phyloP scores from a whole-genome alignment of 2,329 filamentous ascomycete genomes.

The Mycocentrospora acerina region DNA sequence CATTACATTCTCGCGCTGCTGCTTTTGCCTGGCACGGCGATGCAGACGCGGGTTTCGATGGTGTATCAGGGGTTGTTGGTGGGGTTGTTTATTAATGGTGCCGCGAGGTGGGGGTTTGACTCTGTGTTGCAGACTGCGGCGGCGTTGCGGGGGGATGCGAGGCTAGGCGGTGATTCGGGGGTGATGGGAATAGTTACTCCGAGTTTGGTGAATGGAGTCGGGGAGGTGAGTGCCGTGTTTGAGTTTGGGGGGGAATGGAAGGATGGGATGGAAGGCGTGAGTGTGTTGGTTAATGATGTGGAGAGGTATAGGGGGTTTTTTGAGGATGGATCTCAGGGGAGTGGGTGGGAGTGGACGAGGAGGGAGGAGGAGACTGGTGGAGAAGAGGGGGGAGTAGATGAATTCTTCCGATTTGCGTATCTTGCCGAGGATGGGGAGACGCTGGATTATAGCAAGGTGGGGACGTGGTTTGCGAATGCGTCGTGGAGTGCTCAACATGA shows the following conservation, averaged over 20 bases:
- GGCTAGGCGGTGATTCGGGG: conserved; percentile 52
- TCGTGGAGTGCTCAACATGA: conserved; percentile 32
- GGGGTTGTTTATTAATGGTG: conserved; percentile 40
- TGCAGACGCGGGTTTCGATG: conserved; percentile 39
- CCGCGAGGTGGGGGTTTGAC: conserved; percentile 42
- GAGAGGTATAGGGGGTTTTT: conserved; percentile 56
- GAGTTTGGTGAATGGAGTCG: conserved; percentile 26
- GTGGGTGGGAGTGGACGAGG: conserved; percentile 40
- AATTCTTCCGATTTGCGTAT: conserved; percentile 42
- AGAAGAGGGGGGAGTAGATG: conserved; percentile 22
- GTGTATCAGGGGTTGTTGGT: conserved; percentile 40
- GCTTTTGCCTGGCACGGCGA: conserved; percentile 36
- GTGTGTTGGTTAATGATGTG: conserved; percentile 80
- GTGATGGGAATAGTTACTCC: conserved; percentile 61
- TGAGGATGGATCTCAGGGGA: conserved; percentile 15
- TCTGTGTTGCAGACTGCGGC: conserved; percentile 77
- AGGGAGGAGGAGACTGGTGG: too few relatives aligned
- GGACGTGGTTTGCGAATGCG: conserved; percentile 28
- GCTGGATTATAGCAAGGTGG: conserved; percentile 36
- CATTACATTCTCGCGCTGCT: conserved; percentile 56
- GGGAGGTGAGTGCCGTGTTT: conserved; percentile 60
- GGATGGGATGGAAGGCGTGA: conserved; percentile 66
- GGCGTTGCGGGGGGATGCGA: conserved; percentile 61
- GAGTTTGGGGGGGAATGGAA: conserved; percentile 51
- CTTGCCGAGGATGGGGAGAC: conserved; percentile 28